Conservation (phyloP, 169 alveolate species). For the Plasmodium vinckei region DNA sequence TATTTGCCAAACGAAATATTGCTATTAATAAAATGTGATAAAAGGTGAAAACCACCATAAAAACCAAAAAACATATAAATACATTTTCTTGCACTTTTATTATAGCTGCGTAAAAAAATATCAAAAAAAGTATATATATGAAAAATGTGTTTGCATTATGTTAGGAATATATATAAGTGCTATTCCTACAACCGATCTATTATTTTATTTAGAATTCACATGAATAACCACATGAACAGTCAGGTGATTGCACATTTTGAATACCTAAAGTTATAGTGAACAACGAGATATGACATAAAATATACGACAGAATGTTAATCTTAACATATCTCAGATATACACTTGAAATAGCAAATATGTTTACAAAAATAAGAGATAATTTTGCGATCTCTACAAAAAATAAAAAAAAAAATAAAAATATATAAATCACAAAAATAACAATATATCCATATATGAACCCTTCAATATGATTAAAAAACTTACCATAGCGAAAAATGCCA, state of each 20-base stretch:
- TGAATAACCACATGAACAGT: too few relatives aligned
- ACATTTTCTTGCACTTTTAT: constrained; percentile 21
- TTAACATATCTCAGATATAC: constrained; percentile 23
- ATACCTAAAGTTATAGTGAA: constrained; percentile 26
- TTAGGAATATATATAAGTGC: too few relatives aligned
- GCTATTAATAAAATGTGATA: constrained; percentile 15
- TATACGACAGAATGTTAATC: constrained; percentile 2
- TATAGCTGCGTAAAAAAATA: constrained; percentile 12
- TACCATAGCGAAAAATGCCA: constrained; percentile 6
- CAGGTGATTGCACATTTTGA: neutral
- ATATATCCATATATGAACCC: neutral
- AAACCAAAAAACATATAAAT: constrained; percentile 18
- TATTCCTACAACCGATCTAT: too few relatives aligned
- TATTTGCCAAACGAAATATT: constrained; percentile 24
- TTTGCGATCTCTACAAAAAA: constrained; percentile 24
- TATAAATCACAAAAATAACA: too few relatives aligned
- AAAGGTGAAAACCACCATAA: constrained; percentile 11
- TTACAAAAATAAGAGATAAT: constrained; percentile 22
- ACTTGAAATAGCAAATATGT: constrained; percentile 32
- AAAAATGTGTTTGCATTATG: neutral
- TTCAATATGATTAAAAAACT: neutral
- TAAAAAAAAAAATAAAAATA: neutral
- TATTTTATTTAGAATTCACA: too few relatives aligned
- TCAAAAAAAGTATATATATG: constrained; percentile 1
- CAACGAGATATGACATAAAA: constrained; percentile 2